Evolutionary conservation across 306 rosid genomes (phyloP).

Genomic region (Ziziphus jujuba): DNA sequence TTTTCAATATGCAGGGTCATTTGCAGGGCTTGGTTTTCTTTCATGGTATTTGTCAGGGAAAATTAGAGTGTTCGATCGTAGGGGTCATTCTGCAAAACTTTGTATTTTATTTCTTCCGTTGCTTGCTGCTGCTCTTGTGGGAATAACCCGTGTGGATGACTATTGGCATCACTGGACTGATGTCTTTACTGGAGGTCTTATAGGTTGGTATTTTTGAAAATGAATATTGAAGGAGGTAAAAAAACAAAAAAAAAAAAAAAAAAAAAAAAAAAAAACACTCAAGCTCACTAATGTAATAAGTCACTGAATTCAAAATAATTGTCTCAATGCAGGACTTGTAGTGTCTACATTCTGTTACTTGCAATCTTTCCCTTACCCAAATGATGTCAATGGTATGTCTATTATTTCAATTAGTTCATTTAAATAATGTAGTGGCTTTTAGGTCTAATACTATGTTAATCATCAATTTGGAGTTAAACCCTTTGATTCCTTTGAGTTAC

Average conservation of each 20-base stretch:
- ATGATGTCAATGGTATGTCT: slow-evolving; percentile 27
- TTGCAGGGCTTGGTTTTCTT: slow-evolving; percentile 60
- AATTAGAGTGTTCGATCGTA: slow-evolving; percentile 48
- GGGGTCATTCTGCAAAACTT: slow-evolving; percentile 45
- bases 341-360: slow-evolving; percentile 41
- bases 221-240: neutral
- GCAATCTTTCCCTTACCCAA: slow-evolving; percentile 53
- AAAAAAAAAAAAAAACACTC: neutral
- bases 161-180: slow-evolving; percentile 70
- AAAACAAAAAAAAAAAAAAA: neutral
- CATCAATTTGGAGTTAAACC: too few relatives aligned
- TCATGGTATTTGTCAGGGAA: slow-evolving; percentile 57
- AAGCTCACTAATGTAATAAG: neutral
- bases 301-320: neutral
- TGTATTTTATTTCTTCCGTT: slow-evolving; percentile 48
- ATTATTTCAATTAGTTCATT: neutral
- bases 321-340: slow-evolving; percentile 33
- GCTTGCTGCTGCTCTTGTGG: slow-evolving; percentile 46
- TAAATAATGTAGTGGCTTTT: neutral
- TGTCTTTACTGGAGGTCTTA: slow-evolving; percentile 45
- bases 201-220: slow-evolving; percentile 33
- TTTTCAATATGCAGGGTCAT: slow-evolving; percentile 45
- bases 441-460: too few relatives aligned
- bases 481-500: too few relatives aligned
- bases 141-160: slow-evolving; percentile 50